Evolutionary conservation across 2,329 filamentous ascomycete species (phyloP).

Genomic region (Fusarium burgessii): DNA sequence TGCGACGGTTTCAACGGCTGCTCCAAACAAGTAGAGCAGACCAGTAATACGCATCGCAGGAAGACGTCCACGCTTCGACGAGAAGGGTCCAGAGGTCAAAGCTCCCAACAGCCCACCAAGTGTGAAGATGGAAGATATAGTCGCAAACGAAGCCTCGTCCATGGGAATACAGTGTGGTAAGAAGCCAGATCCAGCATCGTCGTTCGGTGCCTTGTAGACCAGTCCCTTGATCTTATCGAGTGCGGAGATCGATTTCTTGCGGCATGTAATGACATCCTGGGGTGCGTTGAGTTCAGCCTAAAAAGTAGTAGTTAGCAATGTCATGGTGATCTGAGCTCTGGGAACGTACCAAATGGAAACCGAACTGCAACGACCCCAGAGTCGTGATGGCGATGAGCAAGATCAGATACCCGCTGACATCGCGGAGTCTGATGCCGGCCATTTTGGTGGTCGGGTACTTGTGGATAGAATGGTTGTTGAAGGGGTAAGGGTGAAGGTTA

Average conservation of each 20-base stretch:
- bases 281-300: constrained; percentile 94
- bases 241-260: constrained; percentile 61
- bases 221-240: constrained; percentile 45
- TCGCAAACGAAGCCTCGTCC: constrained; percentile 82
- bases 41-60: constrained; percentile 82
- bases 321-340: background rate
- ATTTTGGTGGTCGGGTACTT: constrained; percentile 39
- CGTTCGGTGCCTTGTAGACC: constrained; percentile 43
- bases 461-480: constrained; percentile 3
- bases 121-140: constrained; percentile 91
- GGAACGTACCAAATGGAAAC: constrained; percentile 83
- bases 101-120: constrained; percentile 89
- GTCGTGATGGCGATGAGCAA: constrained; percentile 81
- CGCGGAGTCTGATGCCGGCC: constrained; percentile 52
- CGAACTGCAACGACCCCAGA: constrained; percentile 91
- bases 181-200: constrained; percentile 42
- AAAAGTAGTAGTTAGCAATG: constrained; percentile 10
- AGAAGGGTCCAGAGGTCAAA: constrained; percentile 81
- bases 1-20: constrained; percentile 79
- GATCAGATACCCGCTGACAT: constrained; percentile 81
- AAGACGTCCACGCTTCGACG: constrained; percentile 80
- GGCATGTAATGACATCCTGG: constrained; percentile 92
- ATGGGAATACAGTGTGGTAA: constrained; percentile 89
- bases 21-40: constrained; percentile 80
- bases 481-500: background rate